phyloP scores from a whole-genome alignment of 495 filamentous ascomycete genomes.

The Hypoxylon fuscum region DNA sequence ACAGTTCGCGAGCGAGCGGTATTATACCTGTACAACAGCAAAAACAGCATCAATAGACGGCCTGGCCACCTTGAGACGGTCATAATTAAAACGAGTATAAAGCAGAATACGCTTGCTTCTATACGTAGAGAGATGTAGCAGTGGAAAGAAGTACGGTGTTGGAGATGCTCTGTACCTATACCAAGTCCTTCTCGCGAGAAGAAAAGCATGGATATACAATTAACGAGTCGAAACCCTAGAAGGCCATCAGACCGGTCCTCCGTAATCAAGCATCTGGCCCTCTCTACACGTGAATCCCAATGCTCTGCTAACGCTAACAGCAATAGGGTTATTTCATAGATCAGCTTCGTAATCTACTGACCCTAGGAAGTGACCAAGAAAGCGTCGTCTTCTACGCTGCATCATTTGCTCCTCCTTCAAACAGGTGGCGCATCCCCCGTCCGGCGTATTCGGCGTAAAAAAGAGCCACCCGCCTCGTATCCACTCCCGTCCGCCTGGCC shows the following conservation, averaged over 20 bases:
- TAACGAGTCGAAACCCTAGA: conserved; percentile 25
- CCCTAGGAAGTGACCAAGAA: conserved; percentile 23
- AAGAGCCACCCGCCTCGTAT: conserved; percentile 12
- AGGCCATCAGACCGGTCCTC: conserved; percentile 13
- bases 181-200: conserved; percentile 9
- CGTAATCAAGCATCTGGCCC: conserved; percentile 5
- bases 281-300: neutral
- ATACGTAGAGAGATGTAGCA: conserved; percentile 4
- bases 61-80: conserved; percentile 19
- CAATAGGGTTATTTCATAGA: conserved; percentile 7
- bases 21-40: conserved; percentile 37
- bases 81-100: conserved; percentile 26
- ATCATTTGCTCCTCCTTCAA: conserved; percentile 23
- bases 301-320: conserved; percentile 5
- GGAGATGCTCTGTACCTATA: conserved; percentile 30
- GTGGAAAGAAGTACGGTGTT: conserved; percentile 5
- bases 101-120: conserved; percentile 3
- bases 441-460: conserved; percentile 27
- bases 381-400: conserved; percentile 15
- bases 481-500: neutral
- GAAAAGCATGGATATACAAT: conserved; percentile 12
- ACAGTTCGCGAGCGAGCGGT: conserved; percentile 24
- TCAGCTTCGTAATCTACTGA: conserved; percentile 31
- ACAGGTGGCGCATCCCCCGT: conserved; percentile 26
- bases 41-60: conserved; percentile 36